These are phyloP conservation scores for Aegilops speltoides DNA, from an alignment of 176 grass and related monocot genomes.

Conservation along the genomic window DNA sequence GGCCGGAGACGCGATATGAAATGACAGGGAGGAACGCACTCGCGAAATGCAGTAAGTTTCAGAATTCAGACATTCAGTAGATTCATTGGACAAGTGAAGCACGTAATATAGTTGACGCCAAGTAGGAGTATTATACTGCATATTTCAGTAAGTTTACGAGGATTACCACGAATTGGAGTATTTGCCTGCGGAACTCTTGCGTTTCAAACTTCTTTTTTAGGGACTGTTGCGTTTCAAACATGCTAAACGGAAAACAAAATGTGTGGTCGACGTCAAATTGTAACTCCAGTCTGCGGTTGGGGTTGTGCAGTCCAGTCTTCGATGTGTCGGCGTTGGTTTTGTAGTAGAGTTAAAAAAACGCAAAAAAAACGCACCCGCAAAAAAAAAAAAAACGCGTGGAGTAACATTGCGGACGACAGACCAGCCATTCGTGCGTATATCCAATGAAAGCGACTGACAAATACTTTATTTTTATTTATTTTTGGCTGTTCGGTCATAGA, in stretches of 20 bases:
- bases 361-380: too few species aligned
- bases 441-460: background rate
- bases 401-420: constrained; percentile 23
- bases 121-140: background rate
- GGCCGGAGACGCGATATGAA: background rate
- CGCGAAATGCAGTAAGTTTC: background rate
- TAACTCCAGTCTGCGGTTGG: background rate
- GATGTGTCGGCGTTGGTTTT: constrained; percentile 15
- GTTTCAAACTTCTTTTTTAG: background rate
- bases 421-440: background rate
- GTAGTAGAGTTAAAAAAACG: background rate
- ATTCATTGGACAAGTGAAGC: background rate
- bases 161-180: too few species aligned
- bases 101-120: background rate
- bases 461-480: too few species aligned
- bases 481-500: too few species aligned
- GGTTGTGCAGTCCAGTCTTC: constrained; percentile 13
- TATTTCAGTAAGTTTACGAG: background rate
- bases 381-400: background rate
- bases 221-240: background rate
- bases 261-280: background rate
- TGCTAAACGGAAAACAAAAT: background rate
- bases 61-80: too few species aligned
- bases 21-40: background rate
- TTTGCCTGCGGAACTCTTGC: background rate